Conservation (phyloP, 2,329 filamentous ascomycete genomes). For the Diaporthe sp. region DNA sequence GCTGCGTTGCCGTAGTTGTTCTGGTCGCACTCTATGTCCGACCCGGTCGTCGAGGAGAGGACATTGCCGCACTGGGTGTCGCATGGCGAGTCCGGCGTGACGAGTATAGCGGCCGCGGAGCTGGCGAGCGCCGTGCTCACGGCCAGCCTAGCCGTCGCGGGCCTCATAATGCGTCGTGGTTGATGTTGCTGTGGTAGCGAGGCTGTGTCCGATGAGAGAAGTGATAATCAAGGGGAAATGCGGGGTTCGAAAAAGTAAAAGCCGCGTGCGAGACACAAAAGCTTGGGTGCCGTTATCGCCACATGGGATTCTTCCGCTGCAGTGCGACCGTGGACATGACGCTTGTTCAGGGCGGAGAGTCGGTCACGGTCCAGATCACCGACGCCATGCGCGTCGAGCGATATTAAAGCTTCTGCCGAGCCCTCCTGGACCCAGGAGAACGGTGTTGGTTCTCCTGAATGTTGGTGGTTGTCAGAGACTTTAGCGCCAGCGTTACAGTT, state of each 20-base stretch:
- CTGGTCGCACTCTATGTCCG: slow-evolving; percentile 61
- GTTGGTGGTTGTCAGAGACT: slow-evolving; percentile 30
- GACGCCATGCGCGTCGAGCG: slow-evolving; percentile 25
- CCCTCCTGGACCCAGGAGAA: background rate
- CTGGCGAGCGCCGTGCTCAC: slow-evolving; percentile 36
- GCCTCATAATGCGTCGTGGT: slow-evolving; percentile 29
- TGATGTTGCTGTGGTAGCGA: background rate
- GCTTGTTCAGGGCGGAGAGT: background rate
- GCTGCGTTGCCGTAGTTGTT: slow-evolving; percentile 49
- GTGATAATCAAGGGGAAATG: slow-evolving; percentile 7
- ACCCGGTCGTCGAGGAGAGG: slow-evolving; percentile 53
- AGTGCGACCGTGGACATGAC: slow-evolving; percentile 28
- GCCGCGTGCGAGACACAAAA: background rate
- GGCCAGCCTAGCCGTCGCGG: slow-evolving; percentile 29
- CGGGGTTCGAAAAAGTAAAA: slow-evolving; percentile 27
- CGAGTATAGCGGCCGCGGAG: slow-evolving; percentile 49
- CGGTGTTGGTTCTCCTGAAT: slow-evolving; percentile 20
- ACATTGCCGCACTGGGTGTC: slow-evolving; percentile 64
- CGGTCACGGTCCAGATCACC: background rate
- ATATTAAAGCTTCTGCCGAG: slow-evolving; percentile 23
- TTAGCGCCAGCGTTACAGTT: slow-evolving; percentile 30
- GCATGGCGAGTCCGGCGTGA: slow-evolving; percentile 61
- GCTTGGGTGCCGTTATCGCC: slow-evolving; percentile 23
- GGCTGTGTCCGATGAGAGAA: background rate
- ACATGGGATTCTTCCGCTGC: slow-evolving; percentile 20